Evolutionary conservation across 495 filamentous ascomycete species (phyloP).

Genomic region (Chaetomium cochliodes): DNA sequence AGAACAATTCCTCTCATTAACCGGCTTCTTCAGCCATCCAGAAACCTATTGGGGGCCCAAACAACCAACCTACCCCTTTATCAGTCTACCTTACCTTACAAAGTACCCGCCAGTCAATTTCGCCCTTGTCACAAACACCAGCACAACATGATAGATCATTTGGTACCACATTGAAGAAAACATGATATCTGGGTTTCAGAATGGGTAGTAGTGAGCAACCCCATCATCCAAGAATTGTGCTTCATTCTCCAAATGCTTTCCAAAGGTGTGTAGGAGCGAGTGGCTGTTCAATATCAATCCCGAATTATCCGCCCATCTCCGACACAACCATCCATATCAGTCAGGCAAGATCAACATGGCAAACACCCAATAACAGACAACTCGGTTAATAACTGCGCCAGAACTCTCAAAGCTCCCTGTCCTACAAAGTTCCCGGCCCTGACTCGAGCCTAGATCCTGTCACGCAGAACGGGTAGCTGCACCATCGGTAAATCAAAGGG

Average conservation of each 20-base stretch:
- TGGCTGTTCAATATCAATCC: background rate
- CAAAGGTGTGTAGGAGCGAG: background rate
- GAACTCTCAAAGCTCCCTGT: background rate
- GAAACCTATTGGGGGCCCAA: background rate
- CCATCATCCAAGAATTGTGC: no score
- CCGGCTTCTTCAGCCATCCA: background rate
- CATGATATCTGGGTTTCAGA: background rate
- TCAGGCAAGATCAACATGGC: background rate
- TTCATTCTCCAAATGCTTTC: background rate
- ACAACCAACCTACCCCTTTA: background rate
- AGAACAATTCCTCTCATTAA: background rate
- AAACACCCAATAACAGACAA: background rate
- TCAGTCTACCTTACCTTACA: background rate
- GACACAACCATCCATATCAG: background rate
- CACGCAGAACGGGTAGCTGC: background rate
- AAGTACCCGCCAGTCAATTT: background rate
- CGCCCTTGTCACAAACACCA: background rate
- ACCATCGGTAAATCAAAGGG: slow-evolving; percentile 14
- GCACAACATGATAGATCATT: background rate
- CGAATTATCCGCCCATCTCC: background rate
- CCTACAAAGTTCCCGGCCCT: background rate
- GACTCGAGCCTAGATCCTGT: background rate
- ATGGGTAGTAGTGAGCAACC: background rate
- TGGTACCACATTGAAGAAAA: background rate
- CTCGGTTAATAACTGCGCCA: background rate